These are phyloP conservation scores for Coniella vitis DNA, from an alignment of 2,329 filamentous ascomycete species.

Conservation along the genomic window DNA sequence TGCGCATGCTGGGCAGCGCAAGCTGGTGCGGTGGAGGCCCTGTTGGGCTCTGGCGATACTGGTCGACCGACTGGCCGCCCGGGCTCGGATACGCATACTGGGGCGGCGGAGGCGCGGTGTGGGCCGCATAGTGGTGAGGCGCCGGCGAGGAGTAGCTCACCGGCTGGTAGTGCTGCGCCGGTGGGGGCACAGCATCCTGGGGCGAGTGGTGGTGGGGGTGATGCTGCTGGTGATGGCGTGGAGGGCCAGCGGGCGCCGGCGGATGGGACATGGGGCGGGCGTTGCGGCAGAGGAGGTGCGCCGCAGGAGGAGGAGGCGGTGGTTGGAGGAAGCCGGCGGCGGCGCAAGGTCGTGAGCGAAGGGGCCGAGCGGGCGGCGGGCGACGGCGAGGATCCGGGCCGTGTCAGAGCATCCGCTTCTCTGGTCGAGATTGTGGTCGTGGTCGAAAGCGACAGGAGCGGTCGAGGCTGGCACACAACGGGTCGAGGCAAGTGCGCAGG, in stretches of 20 bases:
- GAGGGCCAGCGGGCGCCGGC: slow-evolving; percentile 9
- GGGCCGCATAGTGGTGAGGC: slow-evolving; percentile 16
- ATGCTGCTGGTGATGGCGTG: slow-evolving; percentile 15
- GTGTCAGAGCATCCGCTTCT: too few species aligned
- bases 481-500: too few species aligned
- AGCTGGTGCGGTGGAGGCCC: slow-evolving; percentile 13
- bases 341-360: not conserved
- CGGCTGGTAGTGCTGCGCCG: slow-evolving; percentile 10
- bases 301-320: slow-evolving; percentile 1
- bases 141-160: slow-evolving; percentile 8
- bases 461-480: too few species aligned
- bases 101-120: slow-evolving; percentile 9
- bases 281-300: slow-evolving; percentile 9
- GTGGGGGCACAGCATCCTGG: slow-evolving; percentile 7
- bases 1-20: slow-evolving; percentile 23
- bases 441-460: too few species aligned
- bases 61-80: slow-evolving; percentile 16
- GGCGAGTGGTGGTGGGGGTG: slow-evolving; percentile 11
- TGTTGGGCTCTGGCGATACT: slow-evolving; percentile 18
- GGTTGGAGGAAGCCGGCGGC: not conserved
- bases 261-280: slow-evolving; percentile 13
- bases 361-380: not conserved
- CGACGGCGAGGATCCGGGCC: not conserved
- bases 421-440: too few species aligned
- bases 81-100: slow-evolving; percentile 16